Base-by-base conservation (phyloP, 2,329 filamentous ascomycete species). In the Diplodia corticola region DNA sequence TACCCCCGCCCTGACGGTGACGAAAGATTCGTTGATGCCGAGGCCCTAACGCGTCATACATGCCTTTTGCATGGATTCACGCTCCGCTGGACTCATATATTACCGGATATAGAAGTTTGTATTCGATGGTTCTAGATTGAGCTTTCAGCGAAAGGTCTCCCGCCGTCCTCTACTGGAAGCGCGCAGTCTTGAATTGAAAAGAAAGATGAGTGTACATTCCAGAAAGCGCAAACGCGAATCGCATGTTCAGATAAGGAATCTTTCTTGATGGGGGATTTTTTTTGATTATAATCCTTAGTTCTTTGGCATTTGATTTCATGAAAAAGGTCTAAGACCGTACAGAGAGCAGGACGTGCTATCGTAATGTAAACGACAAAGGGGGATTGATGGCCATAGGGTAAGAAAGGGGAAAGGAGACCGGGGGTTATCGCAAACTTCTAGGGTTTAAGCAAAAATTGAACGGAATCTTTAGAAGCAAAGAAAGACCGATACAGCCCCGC, bases 391-490 rank as follows among this genome's bases (percentile, higher is more conserved):
- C 50, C 50, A 50, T 48, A 65, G 53, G 64, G 64, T 50, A 60
- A 60, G 22, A 51, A 59, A 60, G 54, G 54, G 54, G 44, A 65
- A 49, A 46, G 63, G 28, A 40, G 28, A 35, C 51, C 37, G 51
- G 53, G 53, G 64, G 54, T 60, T 65, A 65, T 60, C 54, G 64
- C 64, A 65, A 65, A 59, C 44, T 65, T 65, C 64, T 65, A 65
- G 64, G 53, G 64, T 60, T 65, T 60, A 65, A 65, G 64, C 64
- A 63, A 60, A 35, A 55, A 48, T 65, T 65, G 64, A 65, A 65
- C 64, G 64, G 54, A 65, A 65, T 65, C 64, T 65, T 65, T 65
- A 65, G 64, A 63, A 63, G 60, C 60, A 57, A 65, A 59, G 53
- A 65, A 65, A 65, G 64, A 65, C 64, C 64, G 54, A 63, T 51